phyloP scores from a whole-genome alignment of 257 asterid genomes.

The Nemophila menziesii region DNA sequence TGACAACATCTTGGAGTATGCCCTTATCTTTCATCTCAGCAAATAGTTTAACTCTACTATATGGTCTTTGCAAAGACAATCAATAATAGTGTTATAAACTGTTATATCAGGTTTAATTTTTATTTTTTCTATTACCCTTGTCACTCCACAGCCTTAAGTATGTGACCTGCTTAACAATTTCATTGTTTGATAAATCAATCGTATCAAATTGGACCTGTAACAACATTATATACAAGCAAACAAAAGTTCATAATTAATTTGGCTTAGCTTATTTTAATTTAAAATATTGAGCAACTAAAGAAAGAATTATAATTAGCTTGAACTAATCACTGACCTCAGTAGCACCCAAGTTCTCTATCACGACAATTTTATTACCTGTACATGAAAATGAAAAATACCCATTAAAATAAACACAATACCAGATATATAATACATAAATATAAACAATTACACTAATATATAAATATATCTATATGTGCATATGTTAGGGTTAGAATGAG shows the following conservation, averaged over 20 bases:
- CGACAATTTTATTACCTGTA: neutral
- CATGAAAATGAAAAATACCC: neutral
- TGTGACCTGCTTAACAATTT: slow-evolving; percentile 98
- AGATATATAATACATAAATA: too few species aligned
- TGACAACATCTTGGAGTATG: too few species aligned
- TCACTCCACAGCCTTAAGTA: too few species aligned
- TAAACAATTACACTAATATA: neutral
- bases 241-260: neutral
- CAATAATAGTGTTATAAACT: too few species aligned
- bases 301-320: neutral
- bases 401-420: neutral
- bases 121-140: too few species aligned
- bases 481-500: slow-evolving; percentile 12
- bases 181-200: slow-evolving; percentile 90
- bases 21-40: too few species aligned
- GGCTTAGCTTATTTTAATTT: neutral
- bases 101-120: too few species aligned
- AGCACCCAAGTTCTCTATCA: neutral
- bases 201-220: slow-evolving; percentile 94
- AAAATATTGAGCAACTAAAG: neutral
- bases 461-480: neutral
- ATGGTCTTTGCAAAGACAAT: too few species aligned
- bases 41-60: too few species aligned
- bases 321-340: neutral
- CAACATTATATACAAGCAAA: neutral